Conservation (phyloP, 2,329 filamentous ascomycete species). For the Fonsecaea nubica region DNA sequence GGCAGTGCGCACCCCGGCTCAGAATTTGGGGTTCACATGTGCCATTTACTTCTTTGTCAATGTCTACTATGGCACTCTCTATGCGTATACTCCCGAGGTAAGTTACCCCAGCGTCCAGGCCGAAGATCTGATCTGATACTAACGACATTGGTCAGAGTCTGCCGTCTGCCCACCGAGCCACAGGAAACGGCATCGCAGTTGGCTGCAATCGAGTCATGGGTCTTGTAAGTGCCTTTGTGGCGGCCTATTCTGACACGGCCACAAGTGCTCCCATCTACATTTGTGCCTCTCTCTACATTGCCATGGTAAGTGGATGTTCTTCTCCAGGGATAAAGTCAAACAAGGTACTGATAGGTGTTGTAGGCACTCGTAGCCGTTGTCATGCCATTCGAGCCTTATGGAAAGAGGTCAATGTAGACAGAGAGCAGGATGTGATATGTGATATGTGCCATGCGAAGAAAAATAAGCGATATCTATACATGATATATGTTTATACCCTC, state of each 20-base stretch:
- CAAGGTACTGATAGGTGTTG: conserved; percentile 10
- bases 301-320: conserved; percentile 42
- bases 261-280: conserved; percentile 49
- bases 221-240: conserved; percentile 69
- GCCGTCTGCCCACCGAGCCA: conserved; percentile 72
- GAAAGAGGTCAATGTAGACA: conserved; percentile 38
- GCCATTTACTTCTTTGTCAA: conserved; percentile 74
- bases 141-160: conserved; percentile 26
- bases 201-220: conserved; percentile 76
- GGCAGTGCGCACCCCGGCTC: conserved; percentile 64
- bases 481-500: conserved; percentile 16
- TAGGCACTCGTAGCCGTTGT: conserved; percentile 35
- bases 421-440: neutral
- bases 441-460: too few relatives aligned
- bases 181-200: conserved; percentile 75
- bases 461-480: neutral
- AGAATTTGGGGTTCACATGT: conserved; percentile 73
- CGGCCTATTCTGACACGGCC: conserved; percentile 39
- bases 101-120: conserved; percentile 51
- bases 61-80: conserved; percentile 72
- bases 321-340: neutral
- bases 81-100: conserved; percentile 78
- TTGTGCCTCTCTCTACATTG: conserved; percentile 47
- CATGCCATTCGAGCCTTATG: conserved; percentile 40
- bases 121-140: neutral